phyloP scores from a whole-genome alignment of 2,329 filamentous ascomycete species.

The Fusarium napiforme region DNA sequence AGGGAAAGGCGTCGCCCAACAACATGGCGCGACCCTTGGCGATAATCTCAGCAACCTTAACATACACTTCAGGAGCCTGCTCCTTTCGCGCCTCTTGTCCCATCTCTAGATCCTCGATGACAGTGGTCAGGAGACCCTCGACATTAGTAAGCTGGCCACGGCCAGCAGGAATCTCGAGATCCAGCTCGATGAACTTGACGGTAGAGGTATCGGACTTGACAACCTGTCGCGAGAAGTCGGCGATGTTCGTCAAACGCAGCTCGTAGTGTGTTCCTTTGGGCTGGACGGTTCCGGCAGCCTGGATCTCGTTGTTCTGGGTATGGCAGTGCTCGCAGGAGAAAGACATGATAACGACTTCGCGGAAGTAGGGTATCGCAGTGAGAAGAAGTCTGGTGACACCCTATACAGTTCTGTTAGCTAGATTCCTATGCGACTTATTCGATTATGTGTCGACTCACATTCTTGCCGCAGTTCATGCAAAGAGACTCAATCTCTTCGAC shows the following conservation, averaged over 20 bases:
- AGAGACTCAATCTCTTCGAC: slow-evolving; percentile 80
- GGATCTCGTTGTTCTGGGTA: slow-evolving; percentile 92
- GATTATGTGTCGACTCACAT: slow-evolving; percentile 61
- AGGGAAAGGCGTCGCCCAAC: slow-evolving; percentile 81
- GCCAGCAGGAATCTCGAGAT: slow-evolving; percentile 91
- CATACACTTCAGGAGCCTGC: slow-evolving; percentile 79
- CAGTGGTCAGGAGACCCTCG: slow-evolving; percentile 83
- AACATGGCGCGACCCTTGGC: slow-evolving; percentile 80
- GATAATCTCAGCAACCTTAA: slow-evolving; percentile 82
- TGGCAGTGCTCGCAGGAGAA: slow-evolving; percentile 92
- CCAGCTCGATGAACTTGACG: slow-evolving; percentile 89
- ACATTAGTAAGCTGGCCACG: slow-evolving; percentile 93
- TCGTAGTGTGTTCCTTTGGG: slow-evolving; percentile 87
- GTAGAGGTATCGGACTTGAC: slow-evolving; percentile 90
- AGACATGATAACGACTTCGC: slow-evolving; percentile 97
- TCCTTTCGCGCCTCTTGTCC: slow-evolving; percentile 86
- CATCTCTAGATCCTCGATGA: slow-evolving; percentile 82
- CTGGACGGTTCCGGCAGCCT: slow-evolving; percentile 91
- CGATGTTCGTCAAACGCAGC: slow-evolving; percentile 76
- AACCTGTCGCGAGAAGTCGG: slow-evolving; percentile 86
- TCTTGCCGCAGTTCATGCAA: slow-evolving; percentile 87
- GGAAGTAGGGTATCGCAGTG: slow-evolving; percentile 95
- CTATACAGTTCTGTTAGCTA: slow-evolving; percentile 56
- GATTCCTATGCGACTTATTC: background rate
- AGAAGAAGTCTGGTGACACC: slow-evolving; percentile 88